Evolutionary conservation across 352 stramenopile genomes (phyloP).

Genomic region (Pilasporangium apinafurcum): DNA sequence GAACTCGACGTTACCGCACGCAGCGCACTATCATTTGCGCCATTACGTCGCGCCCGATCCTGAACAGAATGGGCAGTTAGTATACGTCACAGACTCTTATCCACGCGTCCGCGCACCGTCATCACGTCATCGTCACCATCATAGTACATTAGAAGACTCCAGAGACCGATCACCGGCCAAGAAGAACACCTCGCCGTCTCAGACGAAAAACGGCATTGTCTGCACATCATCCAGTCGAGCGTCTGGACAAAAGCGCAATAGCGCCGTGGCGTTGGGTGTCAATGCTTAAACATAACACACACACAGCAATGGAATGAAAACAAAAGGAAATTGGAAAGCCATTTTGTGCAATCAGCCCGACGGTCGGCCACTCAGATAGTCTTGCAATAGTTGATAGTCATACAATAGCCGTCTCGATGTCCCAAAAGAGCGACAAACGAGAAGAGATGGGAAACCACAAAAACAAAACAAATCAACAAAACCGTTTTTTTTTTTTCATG

Average conservation of each 20-base stretch:
- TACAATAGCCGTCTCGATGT: too few relatives aligned
- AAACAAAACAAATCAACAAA: too few relatives aligned
- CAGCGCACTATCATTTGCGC: constrained; percentile 45
- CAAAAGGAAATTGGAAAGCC: too few relatives aligned
- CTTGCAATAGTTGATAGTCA: constrained; percentile 1
- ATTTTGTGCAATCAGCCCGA: too few relatives aligned
- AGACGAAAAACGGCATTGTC: constrained; percentile 16
- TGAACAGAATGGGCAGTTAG: constrained; percentile 55
- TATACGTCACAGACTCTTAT: constrained; percentile 70
- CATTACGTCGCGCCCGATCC: constrained; percentile 65
- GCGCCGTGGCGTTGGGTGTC: constrained; percentile 70
- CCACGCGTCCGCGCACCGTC: constrained; percentile 24
- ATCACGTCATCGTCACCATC: constrained; percentile 3
- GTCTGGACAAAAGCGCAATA: constrained; percentile 73
- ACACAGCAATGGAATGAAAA: too few relatives aligned
- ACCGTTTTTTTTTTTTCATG: too few relatives aligned
- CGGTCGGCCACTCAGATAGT: too few relatives aligned
- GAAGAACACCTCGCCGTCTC: constrained; percentile 3
- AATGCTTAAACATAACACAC: constrained; percentile 72
- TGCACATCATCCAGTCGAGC: constrained; percentile 47
- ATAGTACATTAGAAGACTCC: constrained; percentile 37
- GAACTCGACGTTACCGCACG: constrained; percentile 21
- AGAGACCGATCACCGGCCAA: constrained; percentile 6
- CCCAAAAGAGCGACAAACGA: too few relatives aligned
- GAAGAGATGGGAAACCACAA: too few relatives aligned